Evolutionary conservation across 2,329 filamentous ascomycete genomes (phyloP).

Genomic region (Chaetothyriales sp.): DNA sequence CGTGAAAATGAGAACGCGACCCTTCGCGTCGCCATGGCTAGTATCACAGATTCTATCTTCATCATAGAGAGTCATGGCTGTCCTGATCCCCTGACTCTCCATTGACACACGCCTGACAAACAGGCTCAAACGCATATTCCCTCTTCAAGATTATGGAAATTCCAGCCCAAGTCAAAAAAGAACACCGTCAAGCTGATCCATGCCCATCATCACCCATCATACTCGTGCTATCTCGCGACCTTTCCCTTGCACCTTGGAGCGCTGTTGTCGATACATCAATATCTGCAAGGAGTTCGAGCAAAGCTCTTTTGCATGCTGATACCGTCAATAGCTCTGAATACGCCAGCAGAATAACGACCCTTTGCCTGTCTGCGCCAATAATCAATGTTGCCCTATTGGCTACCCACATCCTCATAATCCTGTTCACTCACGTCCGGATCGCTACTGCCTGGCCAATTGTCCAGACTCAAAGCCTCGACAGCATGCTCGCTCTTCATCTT

Average conservation of each 20-base stretch:
- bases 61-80: background rate
- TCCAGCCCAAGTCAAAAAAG: background rate
- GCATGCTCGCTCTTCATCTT: conserved; percentile 9
- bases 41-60: too few species aligned
- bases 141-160: background rate
- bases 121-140: background rate
- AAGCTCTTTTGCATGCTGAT: background rate
- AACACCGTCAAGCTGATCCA: background rate
- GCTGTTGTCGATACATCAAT: too few species aligned
- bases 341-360: background rate
- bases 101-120: background rate
- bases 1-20: too few species aligned
- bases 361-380: background rate
- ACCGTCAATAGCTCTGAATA: background rate
- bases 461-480: conserved; percentile 12
- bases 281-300: too few species aligned
- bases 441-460: conserved; percentile 15
- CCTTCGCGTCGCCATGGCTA: too few species aligned
- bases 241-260: too few species aligned
- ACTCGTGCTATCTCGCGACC: background rate
- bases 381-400: conserved; percentile 1
- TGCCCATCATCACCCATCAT: background rate
- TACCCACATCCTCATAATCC: conserved; percentile 11
- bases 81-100: background rate
- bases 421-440: conserved; percentile 13